Evolutionary conservation across 2,329 filamentous ascomycete genomes (phyloP).

Genomic region (Diaporthe batatas): DNA sequence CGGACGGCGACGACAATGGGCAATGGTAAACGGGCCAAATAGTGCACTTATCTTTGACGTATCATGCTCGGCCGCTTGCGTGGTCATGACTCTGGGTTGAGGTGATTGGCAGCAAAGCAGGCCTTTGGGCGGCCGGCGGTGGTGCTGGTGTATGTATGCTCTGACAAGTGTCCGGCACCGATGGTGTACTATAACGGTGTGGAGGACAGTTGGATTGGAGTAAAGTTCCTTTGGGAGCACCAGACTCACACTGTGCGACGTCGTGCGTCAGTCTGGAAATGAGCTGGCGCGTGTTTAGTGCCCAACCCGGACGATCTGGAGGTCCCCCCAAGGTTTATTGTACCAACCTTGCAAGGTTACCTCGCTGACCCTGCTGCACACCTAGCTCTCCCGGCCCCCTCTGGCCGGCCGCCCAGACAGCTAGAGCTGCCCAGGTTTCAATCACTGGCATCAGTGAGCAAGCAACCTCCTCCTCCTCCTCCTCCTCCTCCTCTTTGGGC

Average conservation of each 20-base stretch:
- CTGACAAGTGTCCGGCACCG: slow-evolving; percentile 13
- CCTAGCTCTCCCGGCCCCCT: slow-evolving; percentile 7
- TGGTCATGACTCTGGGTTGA: slow-evolving; percentile 19
- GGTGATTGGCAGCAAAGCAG: slow-evolving; percentile 8
- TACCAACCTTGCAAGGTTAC: slow-evolving; percentile 25
- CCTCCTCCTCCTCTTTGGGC: background rate
- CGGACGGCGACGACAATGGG: background rate
- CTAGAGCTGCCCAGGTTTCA: slow-evolving; percentile 18
- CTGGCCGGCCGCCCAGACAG: slow-evolving; percentile 13
- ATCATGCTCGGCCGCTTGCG: background rate
- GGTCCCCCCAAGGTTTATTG: slow-evolving; percentile 30
- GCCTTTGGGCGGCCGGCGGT: slow-evolving; percentile 2
- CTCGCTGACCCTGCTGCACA: slow-evolving; percentile 6
- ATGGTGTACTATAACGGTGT: slow-evolving; percentile 22
- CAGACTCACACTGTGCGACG: slow-evolving; percentile 27
- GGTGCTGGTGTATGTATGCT: slow-evolving; percentile 32
- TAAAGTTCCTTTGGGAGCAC: too few relatives aligned
- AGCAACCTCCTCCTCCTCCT: background rate
- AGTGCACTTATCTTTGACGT: slow-evolving; percentile 6
- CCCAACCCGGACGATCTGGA: slow-evolving; percentile 24
- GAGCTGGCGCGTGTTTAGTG: slow-evolving; percentile 32
- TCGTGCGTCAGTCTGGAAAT: slow-evolving; percentile 15
- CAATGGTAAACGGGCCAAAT: background rate
- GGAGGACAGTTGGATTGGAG: background rate
- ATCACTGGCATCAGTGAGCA: slow-evolving; percentile 24